phyloP scores from a whole-genome alignment of 2,329 filamentous ascomycete species.

The Hypoxylon sp. region DNA sequence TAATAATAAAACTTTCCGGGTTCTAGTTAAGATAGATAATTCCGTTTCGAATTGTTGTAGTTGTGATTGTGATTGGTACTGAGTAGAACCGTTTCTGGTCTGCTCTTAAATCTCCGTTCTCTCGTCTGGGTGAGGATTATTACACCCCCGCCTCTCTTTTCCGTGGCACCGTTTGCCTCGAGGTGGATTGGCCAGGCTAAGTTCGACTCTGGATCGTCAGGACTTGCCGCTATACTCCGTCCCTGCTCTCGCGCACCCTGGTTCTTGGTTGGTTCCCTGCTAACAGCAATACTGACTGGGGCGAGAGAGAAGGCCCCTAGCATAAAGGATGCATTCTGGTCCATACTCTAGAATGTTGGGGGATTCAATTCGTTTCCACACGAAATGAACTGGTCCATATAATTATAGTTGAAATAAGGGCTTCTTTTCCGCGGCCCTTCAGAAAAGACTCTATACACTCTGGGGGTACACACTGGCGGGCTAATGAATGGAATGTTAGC shows the following conservation, averaged over 20 bases:
- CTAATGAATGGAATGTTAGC: constrained; percentile 53
- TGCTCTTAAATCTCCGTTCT: constrained; percentile 18
- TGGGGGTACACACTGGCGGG: constrained; percentile 70
- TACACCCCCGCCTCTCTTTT: constrained; percentile 41
- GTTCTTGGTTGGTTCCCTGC: constrained; percentile 21
- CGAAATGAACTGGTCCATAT: constrained; percentile 37
- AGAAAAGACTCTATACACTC: constrained; percentile 61
- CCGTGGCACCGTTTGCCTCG: constrained; percentile 32
- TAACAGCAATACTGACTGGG: constrained; percentile 25
- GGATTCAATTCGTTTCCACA: constrained; percentile 45
- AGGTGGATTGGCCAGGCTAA: constrained; percentile 35
- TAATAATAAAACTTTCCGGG: constrained; percentile 14
- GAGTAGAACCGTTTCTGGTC: constrained; percentile 43
- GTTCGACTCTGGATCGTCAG: constrained; percentile 28
- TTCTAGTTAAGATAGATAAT: neutral
- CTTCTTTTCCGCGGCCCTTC: constrained; percentile 30
- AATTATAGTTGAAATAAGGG: constrained; percentile 33
- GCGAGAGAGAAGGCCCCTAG: constrained; percentile 34
- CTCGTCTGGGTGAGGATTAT: constrained; percentile 35
- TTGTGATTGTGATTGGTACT: neutral
- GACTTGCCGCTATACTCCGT: constrained; percentile 38
- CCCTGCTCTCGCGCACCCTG: constrained; percentile 27
- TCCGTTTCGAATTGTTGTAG: constrained; percentile 8
- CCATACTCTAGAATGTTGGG: constrained; percentile 31
- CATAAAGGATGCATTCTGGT: constrained; percentile 39